phyloP scores from a whole-genome alignment of 2,329 filamentous ascomycete genomes.

The Ceratocystis eucalypticola region DNA sequence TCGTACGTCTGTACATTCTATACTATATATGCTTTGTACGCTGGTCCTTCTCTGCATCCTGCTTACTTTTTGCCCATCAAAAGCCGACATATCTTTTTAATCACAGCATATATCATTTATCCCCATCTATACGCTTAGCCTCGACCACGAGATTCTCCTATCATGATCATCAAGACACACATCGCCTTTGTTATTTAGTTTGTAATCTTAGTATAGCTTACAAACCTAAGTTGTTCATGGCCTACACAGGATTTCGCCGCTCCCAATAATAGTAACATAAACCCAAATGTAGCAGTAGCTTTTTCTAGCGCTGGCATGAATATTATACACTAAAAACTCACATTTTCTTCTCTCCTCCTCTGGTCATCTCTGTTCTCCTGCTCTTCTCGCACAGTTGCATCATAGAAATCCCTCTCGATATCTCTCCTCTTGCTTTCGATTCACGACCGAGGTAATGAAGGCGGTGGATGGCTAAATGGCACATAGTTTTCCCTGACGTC shows the following conservation, averaged over 20 bases:
- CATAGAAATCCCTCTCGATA: background rate
- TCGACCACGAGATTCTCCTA: background rate
- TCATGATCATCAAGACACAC: background rate
- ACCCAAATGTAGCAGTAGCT: background rate
- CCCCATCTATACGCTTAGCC: background rate
- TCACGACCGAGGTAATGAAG: background rate
- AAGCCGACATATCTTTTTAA: background rate
- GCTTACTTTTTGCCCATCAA: background rate
- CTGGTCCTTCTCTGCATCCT: background rate
- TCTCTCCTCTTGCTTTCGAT: background rate
- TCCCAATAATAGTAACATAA: background rate
- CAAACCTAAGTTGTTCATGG: background rate
- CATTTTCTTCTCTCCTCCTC: conserved; percentile 1
- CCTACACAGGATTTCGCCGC: background rate
- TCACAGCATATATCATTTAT: background rate
- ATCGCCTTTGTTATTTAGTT: background rate
- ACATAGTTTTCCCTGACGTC: background rate
- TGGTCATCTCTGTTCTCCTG: background rate
- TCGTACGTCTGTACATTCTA: too few species aligned
- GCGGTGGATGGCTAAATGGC: background rate
- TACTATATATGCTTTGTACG: too few species aligned
- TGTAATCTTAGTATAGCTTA: background rate
- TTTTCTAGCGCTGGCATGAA: background rate
- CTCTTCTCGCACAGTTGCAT: background rate
- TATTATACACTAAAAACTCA: conserved; percentile 9